Base-by-base conservation (phyloP, 164 flowering plant species). In the Buxus sempervirens region DNA sequence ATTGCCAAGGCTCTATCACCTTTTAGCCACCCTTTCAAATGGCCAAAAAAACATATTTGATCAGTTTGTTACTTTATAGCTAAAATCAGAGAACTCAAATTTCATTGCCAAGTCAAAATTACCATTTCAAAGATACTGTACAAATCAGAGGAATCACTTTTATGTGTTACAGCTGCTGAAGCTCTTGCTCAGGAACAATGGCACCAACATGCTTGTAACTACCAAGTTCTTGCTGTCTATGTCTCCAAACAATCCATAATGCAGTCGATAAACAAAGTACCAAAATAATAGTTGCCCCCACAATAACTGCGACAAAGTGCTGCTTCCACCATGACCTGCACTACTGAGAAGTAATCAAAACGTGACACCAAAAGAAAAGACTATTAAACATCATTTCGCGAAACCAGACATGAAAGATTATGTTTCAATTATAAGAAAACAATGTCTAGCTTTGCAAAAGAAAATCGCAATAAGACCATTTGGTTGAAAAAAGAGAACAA, bases 181-280 rank as follows among this genome's bases (percentile, higher is more conserved):
- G 88, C 75, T 90, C 96, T 75, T 88, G 93, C 77, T 90, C 96
- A 2, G 86, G 82, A 32, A 72, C 82, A 70, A 54, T 27, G 7
- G 78, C 70, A 58, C 60, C 82, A 18, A 88, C 88, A 16, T 90
- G 93, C 74, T 79, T 82, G 82, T 90, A 88, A 27, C 80, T 5
- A 49, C 69, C 56, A 15, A 60, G 0, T 15, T 49, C 70, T 67
- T 80, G 82, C 66, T 66, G 74, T 69, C 78, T 71, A 22, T 54
- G 80, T 77, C 79, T 85, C 90, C 86, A 76, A 26, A 83, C 58
- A 62, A 74, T 63, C 84, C 84, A 86, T 26, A 73, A 62, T 49
- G 87, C 93, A 41, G 67, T 79, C 63, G 79, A 74, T 42, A 84
- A 62, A 60, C 76, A 79, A 72, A 81, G 25, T 54, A 81, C 32